These are phyloP conservation scores for Vigna hirtella DNA, from an alignment of 306 rosid genomes.

Conservation along the genomic window DNA sequence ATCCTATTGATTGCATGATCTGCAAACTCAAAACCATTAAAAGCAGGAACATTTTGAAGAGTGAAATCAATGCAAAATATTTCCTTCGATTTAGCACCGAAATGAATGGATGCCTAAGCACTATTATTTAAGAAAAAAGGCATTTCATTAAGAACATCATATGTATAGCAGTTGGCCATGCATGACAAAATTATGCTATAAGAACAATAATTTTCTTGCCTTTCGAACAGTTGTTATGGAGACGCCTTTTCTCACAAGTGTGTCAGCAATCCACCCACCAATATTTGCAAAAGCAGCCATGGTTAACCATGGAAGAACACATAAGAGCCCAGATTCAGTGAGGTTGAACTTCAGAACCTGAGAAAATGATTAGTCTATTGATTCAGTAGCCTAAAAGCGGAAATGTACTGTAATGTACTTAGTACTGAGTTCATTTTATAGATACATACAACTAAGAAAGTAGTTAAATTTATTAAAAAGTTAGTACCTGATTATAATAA, in stretches of 20 bases:
- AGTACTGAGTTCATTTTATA: background rate
- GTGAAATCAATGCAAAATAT: background rate
- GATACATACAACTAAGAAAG: slow-evolving; percentile 26
- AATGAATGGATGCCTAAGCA: background rate
- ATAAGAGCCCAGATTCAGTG: slow-evolving; percentile 89
- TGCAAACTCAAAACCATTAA: slow-evolving; percentile 46
- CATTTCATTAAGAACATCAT: background rate
- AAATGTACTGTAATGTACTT: background rate
- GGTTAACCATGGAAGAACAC: slow-evolving; percentile 97
- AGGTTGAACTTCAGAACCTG: slow-evolving; percentile 99
- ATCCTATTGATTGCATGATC: slow-evolving; percentile 86
- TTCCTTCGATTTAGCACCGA: background rate
- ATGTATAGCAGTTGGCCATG: background rate
- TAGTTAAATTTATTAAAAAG: slow-evolving; percentile 6
- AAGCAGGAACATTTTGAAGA: slow-evolving; percentile 19
- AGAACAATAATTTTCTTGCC: slow-evolving; percentile 56
- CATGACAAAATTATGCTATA: slow-evolving; percentile 6
- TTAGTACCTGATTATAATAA: slow-evolving; percentile 89
- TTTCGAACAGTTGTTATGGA: slow-evolving; percentile 83
- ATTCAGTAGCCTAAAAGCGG: slow-evolving; percentile 6
- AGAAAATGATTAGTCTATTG: slow-evolving; percentile 45
- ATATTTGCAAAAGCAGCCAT: slow-evolving; percentile 94
- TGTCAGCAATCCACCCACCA: slow-evolving; percentile 99
- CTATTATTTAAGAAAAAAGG: background rate
- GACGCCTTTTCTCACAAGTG: slow-evolving; percentile 88